A percentile compares a stretch with the other conserved stretches of the same genome.
phyloP scores from a whole-genome alignment of 2,329 filamentous ascomycete species.

The Diaporthe longicolla region DNA sequence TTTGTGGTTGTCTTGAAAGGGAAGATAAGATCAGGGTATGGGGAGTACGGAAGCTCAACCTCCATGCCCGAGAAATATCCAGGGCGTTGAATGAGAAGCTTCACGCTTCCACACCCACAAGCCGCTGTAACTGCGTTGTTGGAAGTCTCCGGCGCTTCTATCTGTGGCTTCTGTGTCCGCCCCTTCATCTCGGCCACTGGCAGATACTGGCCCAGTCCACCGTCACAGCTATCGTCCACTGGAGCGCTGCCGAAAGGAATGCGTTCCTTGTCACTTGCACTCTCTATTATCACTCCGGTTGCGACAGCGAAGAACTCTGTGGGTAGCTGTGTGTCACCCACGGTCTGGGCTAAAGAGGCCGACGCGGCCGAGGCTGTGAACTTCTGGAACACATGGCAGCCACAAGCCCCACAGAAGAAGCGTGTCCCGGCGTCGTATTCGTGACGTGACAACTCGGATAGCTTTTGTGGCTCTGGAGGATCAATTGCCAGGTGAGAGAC shows the following conservation, averaged over 20 bases:
- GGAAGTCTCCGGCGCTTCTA: too few species aligned
- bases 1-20: slow-evolving; percentile 57
- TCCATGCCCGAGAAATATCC: slow-evolving; percentile 45
- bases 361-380: slow-evolving; percentile 8
- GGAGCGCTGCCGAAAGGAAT: background rate
- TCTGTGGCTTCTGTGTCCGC: background rate
- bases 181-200: slow-evolving; percentile 42
- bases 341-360: background rate
- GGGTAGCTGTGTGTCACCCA: slow-evolving; percentile 44
- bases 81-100: slow-evolving; percentile 71
- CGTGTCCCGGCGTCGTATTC: slow-evolving; percentile 40
- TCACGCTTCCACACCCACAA: slow-evolving; percentile 67
- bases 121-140: slow-evolving; percentile 44
- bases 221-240: slow-evolving; percentile 53
- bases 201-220: slow-evolving; percentile 54
- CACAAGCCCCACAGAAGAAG: slow-evolving; percentile 58
- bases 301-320: slow-evolving; percentile 50
- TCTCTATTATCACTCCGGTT: slow-evolving; percentile 53
- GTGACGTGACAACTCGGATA: slow-evolving; percentile 34
- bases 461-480: slow-evolving; percentile 42
- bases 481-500: slow-evolving; percentile 55
- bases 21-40: slow-evolving; percentile 67
- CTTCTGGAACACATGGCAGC: slow-evolving; percentile 57
- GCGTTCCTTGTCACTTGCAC: background rate
- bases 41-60: slow-evolving; percentile 55